Evolutionary conservation across 2,329 filamentous ascomycete species (phyloP), one percentile per base, ranked within the genome.

Genomic region (Scolecobasidium constrictum): DNA sequence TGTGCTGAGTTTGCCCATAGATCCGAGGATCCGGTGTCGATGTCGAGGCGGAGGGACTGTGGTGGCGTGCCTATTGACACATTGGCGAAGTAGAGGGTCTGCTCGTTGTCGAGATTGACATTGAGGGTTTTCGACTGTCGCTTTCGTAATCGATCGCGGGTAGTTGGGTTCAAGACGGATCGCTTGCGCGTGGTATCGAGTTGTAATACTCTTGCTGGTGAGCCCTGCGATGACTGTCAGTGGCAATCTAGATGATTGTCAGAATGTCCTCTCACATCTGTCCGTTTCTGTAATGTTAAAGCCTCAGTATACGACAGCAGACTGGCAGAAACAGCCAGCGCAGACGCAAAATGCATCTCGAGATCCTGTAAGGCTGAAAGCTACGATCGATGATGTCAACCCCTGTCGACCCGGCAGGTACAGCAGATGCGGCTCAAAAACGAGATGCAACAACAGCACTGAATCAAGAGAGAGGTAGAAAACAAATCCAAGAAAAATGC

Each of bases 11-110:
- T 92, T 28, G 73, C 67, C 76, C 75, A 80, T 7, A 80, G 59
- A 60, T 80, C 76, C 50, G 73, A 77, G 51, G 72, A 77, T 22
- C 76, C 76, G 5, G 76, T 80, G 49, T 81, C 76, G 49, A 81
- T 64, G 50, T 78, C 71, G 43, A 79, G 53, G 33, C 69, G 67
- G 40, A 80, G 55, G 12, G 50, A 56, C 50, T 81, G 76, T 31
- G 55, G 54, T 0, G 76, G 76, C 1, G 75, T 78, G 18, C 76
- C 76, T 9, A 81, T 49, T 6, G 64, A 69, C 35, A 72, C 61
- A 47, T 77, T 77, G 47, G 71, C 71, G 50, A 70, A 75, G 53
- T 79, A 79, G 3, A 78, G 62, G 0, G 71, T 74, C 58, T 73
- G 69, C 54, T 75, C 67, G 54, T 78, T 78, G 53, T 73, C 69